Percentiles rank a stretch among this genome's conserved stretches.
These are phyloP conservation scores for Scutellaria galericulata DNA, from an alignment of 257 asterid species.

Conservation along the genomic window DNA sequence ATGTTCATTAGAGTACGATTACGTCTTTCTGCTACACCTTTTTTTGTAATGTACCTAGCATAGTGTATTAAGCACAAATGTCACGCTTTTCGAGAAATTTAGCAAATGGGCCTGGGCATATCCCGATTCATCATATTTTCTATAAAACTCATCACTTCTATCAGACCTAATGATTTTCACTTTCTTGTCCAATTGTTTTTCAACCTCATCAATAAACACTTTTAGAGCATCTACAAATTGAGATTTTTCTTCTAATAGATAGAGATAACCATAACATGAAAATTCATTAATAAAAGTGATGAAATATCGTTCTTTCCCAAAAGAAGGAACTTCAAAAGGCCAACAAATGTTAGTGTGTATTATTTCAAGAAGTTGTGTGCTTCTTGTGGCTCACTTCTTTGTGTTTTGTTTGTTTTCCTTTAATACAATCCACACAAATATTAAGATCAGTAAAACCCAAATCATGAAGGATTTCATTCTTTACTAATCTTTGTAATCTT, in stretches of 20 bases:
- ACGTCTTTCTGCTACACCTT: too few species aligned
- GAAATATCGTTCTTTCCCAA: too few species aligned
- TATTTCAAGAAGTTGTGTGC: not conserved
- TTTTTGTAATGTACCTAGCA: too few species aligned
- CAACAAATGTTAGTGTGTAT: not conserved
- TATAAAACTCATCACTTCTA: too few species aligned
- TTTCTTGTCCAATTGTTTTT: too few species aligned
- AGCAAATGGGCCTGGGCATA: too few species aligned
- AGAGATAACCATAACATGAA: not conserved
- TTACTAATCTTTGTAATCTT: not conserved
- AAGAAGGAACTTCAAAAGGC: not conserved
- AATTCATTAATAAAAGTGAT: not conserved
- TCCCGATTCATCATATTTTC: too few species aligned
- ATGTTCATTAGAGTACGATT: too few species aligned
- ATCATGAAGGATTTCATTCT: not conserved
- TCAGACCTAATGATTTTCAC: too few species aligned
- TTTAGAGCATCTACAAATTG: not conserved
- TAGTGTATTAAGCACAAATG: too few species aligned
- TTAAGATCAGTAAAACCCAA: not conserved
- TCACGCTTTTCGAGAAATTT: too few species aligned
- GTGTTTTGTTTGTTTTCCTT: constrained; percentile 7
- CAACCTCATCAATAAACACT: not conserved
- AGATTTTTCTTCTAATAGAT: not conserved
- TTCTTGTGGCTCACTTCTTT: constrained; percentile 4
- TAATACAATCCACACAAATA: constrained; percentile 15